Base-by-base conservation (phyloP, 2,329 filamentous ascomycete genomes). In the Didymella segeticola region DNA sequence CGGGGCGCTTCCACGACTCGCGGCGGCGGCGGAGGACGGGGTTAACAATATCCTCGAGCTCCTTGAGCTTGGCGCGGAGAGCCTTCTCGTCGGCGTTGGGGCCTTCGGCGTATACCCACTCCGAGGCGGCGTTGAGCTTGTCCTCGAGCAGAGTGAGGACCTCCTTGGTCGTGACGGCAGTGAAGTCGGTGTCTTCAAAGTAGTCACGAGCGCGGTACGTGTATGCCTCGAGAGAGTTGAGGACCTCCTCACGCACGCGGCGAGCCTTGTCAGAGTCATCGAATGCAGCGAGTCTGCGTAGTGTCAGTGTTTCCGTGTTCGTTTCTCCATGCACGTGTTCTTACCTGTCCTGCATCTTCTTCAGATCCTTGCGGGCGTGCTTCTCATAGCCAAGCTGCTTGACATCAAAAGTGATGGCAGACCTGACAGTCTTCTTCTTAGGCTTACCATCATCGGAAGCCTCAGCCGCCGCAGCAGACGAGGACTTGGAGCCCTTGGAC, bases 211-310 rank as follows among this genome's bases (percentile, higher is more conserved):
- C 85, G 68, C 87, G 89, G 81, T 99, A 99, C 12, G 93, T 96
- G 75, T 89, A 98, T 11, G 84, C 88, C 76, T 99, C 95, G n/a
- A 99, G 85, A 61, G 90, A 89, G 77, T 98, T 99, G 52, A 97
- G 80, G 1, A 90, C 86, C 73, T 97, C 93, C 72, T 97, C 93
- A 26, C 93, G 86, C 53, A 86, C 80, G 29, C 86, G 78, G 43
- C 93, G 89, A 23, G 89, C 86, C 62, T 84, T 85, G 75, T 99
- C 95, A 2, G 93, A 96, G 22, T 84, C 81, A 62, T 96, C 91
- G 66, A 99, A 98, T 4, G 91, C 88, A 66, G 86, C 83, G 36
- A 99, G 84, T 37, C 91, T 88, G 63, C 2, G 19, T 3, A n/a
- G 5, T 37, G 41, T 71, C 53, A 71, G 62, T 29, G 42, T 34